Evolutionary conservation across 371 early-diverging fungal species (phyloP), one percentile per base, ranked within the genome.

Genomic region (Saksenaea oblongispora): DNA sequence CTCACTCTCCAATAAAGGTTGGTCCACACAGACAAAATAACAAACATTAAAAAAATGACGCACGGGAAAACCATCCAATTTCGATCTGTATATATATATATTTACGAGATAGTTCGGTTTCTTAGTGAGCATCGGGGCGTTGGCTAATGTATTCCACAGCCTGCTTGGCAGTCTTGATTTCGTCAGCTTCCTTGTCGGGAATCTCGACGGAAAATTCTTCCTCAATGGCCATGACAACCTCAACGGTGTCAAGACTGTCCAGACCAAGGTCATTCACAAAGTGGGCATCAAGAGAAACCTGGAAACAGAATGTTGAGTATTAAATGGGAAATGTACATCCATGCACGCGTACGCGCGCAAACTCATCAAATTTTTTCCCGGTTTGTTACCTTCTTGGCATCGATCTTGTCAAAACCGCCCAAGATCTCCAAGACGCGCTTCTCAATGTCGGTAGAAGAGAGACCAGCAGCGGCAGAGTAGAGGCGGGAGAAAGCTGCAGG

Each of bases 191-290:
- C 78, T 93, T 91, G 74, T 98, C 99, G 58, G 97, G 91, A 70
- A 98, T 92, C 84, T 98, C 98, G 59, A 98, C 91, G 67, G 90
- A 91, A 85, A 98, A 98, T 79, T 98, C 99, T 70, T 98, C 98
- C 83, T 98, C 99, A 66, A 98, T 89, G 53, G 97, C 97, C 95
- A 98, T 98, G 56, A 97, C 94, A 60, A 98, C 95, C 81, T 98
- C 99, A 44, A 98, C 97, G 60, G 94, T 91, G 79, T 98, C 98
- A 71, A 98, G 85, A 72, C 91, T 90, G 79, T 98, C 99, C 63
- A 98, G 80, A 15, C 95, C 95, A 66, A 98, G 92, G 76, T 98
- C 99, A 69, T 91, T 90, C 77, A 85, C 84, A 75, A 98, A 97
- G 78, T 92, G 89, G 34, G 98, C 87, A 64, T 90, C 83, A 62